Evolutionary conservation across 2,329 filamentous ascomycete species (phyloP).

Genomic region (Trematosphaeria pertusa): DNA sequence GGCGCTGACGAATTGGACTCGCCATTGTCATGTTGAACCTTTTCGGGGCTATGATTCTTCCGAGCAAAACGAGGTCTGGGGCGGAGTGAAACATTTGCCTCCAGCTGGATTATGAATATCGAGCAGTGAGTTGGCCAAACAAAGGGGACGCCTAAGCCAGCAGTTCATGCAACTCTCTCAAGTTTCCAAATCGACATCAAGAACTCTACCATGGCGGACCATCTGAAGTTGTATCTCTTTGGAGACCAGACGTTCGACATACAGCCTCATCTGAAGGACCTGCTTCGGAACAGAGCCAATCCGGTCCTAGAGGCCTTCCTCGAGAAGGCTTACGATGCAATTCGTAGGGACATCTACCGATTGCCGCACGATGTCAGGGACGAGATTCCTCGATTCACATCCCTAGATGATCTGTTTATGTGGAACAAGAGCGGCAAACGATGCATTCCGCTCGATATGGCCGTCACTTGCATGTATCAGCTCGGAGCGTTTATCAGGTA

Average conservation of each 20-base stretch:
- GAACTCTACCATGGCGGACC: constrained; percentile 17
- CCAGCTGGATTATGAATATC: no score
- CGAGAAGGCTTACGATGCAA: constrained; percentile 10
- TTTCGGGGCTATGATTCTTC: background rate
- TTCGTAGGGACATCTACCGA: constrained; percentile 13
- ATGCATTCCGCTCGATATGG: constrained; percentile 19
- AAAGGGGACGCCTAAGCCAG: background rate
- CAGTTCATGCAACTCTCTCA: background rate
- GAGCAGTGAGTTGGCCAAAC: no score
- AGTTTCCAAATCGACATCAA: no score
- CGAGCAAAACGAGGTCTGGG: no score
- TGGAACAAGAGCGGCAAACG: constrained; percentile 5
- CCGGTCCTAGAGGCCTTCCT: constrained; percentile 13
- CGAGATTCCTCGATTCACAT: constrained; percentile 15
- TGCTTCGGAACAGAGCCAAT: constrained; percentile 10
- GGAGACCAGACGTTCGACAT: constrained; percentile 18
- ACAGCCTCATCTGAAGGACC: constrained; percentile 5
- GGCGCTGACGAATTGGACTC: no score
- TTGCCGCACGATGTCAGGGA: constrained; percentile 7
- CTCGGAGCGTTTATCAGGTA: constrained; percentile 20
- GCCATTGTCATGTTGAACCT: constrained; percentile 2
- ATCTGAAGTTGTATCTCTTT: constrained; percentile 14
- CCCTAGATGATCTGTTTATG: constrained; percentile 11
- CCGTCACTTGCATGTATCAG: constrained; percentile 21
- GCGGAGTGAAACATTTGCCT: no score